Conservation (phyloP, 2,329 filamentous ascomycete species). For the Colletotrichum tropicale region DNA sequence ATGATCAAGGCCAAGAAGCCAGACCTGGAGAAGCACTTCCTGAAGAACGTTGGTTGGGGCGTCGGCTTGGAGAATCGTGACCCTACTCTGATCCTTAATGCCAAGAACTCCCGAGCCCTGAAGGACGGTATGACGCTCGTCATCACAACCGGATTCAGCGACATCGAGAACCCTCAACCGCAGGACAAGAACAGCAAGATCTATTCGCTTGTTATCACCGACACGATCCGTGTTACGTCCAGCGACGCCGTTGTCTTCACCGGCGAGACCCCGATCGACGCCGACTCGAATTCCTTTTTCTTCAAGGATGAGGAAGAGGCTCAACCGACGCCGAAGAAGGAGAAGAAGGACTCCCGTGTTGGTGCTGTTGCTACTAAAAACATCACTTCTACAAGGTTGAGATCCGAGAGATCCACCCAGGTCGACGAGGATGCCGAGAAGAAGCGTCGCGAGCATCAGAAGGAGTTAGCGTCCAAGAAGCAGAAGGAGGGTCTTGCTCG, state of each 20-base stretch:
- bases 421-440: conserved; percentile 90
- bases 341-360: conserved; percentile 82
- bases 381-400: conserved; percentile 90
- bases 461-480: conserved; percentile 84
- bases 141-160: conserved; percentile 87
- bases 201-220: conserved; percentile 89
- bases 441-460: conserved; percentile 88
- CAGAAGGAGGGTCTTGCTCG: conserved; percentile 85
- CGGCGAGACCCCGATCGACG: conserved; percentile 86
- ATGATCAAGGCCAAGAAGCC: conserved; percentile 90
- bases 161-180: conserved; percentile 84
- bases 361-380: conserved; percentile 93
- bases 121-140: conserved; percentile 98
- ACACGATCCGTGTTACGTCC: conserved; percentile 87
- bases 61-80: conserved; percentile 94
- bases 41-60: conserved; percentile 89
- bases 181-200: conserved; percentile 89
- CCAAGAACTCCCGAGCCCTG: conserved; percentile 80
- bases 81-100: conserved; percentile 80
- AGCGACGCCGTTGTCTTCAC: conserved; percentile 89
- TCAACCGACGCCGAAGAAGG: conserved; percentile 85
- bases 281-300: conserved; percentile 96
- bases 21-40: conserved; percentile 92
- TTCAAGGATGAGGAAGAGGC: conserved; percentile 96
- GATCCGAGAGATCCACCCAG: conserved; percentile 87